Percentiles rank a stretch among this genome's conserved stretches.
phyloP scores from a whole-genome alignment of 2,329 filamentous ascomycete species.

The Lojkania enalia region DNA sequence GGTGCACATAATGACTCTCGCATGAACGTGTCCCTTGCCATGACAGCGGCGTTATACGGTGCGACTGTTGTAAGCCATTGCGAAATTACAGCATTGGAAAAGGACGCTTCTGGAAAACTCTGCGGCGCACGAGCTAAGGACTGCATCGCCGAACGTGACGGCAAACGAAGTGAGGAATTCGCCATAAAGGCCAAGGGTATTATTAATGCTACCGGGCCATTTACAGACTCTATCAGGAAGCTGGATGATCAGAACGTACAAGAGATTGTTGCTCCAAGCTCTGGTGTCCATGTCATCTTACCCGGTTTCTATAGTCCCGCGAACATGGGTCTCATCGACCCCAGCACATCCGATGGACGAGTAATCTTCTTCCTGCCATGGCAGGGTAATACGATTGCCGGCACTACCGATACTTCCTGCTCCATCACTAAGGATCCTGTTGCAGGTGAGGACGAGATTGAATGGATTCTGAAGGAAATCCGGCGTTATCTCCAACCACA shows the following conservation, averaged over 20 bases:
- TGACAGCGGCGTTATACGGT: slow-evolving; percentile 87
- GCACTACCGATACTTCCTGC: slow-evolving; percentile 80
- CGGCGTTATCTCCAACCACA: slow-evolving; percentile 80
- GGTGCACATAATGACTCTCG: slow-evolving; percentile 90
- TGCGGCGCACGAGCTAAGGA: slow-evolving; percentile 76
- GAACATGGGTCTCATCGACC: slow-evolving; percentile 87
- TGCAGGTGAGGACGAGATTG: slow-evolving; percentile 80
- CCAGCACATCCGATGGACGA: slow-evolving; percentile 81
- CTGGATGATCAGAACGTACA: slow-evolving; percentile 73
- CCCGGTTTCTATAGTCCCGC: slow-evolving; percentile 84
- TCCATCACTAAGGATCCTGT: slow-evolving; percentile 72
- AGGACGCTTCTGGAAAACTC: slow-evolving; percentile 71
- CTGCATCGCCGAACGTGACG: slow-evolving; percentile 66
- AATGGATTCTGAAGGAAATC: slow-evolving; percentile 86
- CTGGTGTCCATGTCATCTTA: slow-evolving; percentile 83
- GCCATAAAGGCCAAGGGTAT: slow-evolving; percentile 76
- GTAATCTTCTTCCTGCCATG: slow-evolving; percentile 93
- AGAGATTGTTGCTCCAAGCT: slow-evolving; percentile 83
- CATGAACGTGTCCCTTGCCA: slow-evolving; percentile 87
- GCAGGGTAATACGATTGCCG: slow-evolving; percentile 91
- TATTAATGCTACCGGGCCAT: slow-evolving; percentile 87
- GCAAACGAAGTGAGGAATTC: slow-evolving; percentile 65
- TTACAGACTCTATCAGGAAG: slow-evolving; percentile 82
- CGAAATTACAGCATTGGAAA: slow-evolving; percentile 76
- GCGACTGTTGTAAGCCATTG: slow-evolving; percentile 81